These are phyloP conservation scores for Leccinum fibrillosum DNA, from an alignment of 768 basidiomycete genomes.

Conservation along the genomic window DNA sequence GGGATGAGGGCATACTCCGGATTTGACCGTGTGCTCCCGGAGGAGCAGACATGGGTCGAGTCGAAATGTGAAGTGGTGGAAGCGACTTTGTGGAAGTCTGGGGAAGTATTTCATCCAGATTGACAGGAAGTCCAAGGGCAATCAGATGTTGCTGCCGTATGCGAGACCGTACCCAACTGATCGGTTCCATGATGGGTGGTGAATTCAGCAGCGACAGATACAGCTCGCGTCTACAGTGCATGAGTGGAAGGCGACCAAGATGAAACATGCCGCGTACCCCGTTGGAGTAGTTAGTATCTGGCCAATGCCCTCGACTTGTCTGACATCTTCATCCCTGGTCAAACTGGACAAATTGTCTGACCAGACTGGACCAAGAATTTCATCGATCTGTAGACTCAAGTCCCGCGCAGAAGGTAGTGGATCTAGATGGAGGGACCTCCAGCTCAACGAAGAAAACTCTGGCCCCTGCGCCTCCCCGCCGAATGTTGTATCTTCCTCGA, in stretches of 20 bases:
- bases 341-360: constrained; percentile 46
- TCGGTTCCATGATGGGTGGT: constrained; percentile 74
- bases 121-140: constrained; percentile 88
- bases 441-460: constrained; percentile 42
- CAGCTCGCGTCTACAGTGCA: constrained; percentile 61
- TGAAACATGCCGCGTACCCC: constrained; percentile 48
- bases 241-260: constrained; percentile 23
- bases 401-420: constrained; percentile 58
- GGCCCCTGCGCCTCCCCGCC: constrained; percentile 22
- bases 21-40: constrained; percentile 48
- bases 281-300: constrained; percentile 75
- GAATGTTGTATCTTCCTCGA: constrained; percentile 28
- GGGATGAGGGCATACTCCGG: constrained; percentile 29
- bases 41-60: constrained; percentile 78
- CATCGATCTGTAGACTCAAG: constrained; percentile 60
- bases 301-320: constrained; percentile 75
- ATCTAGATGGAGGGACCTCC: constrained; percentile 64
- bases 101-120: constrained; percentile 88
- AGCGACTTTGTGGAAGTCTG: constrained; percentile 60
- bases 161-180: constrained; percentile 91
- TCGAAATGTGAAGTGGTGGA: constrained; percentile 79
- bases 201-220: constrained; percentile 70
- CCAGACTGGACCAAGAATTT: constrained; percentile 68
- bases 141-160: constrained; percentile 91
- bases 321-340: constrained; percentile 67